A percentile compares a stretch with the other conserved stretches of the same genome.
These are phyloP conservation scores for Hemisphaericaspora xylanilytica DNA, from an alignment of 1,139 yeast species.

Conservation along the genomic window DNA sequence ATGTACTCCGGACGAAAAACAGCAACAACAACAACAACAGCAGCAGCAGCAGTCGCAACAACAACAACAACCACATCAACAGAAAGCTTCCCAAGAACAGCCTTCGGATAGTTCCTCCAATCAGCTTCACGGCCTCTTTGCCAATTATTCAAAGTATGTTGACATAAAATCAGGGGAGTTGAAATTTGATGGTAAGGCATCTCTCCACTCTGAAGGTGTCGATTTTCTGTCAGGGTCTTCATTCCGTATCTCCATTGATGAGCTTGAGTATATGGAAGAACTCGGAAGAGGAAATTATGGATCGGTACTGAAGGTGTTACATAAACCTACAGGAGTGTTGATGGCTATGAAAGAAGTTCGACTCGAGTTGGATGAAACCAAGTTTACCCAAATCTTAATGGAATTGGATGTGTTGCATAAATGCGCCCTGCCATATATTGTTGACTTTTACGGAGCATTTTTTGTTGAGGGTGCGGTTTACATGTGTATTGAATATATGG, in stretches of 20 bases:
- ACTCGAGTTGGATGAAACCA: conserved; percentile 84
- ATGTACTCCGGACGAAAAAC: conserved; percentile 8
- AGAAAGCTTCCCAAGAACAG: conserved; percentile 8
- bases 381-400: conserved; percentile 91
- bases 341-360: conserved; percentile 99
- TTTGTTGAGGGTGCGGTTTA: conserved; percentile 97
- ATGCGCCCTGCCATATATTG: conserved; percentile 86
- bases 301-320: conserved; percentile 86
- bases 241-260: conserved; percentile 82
- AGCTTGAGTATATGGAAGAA: conserved; percentile 79
- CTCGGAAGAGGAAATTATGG: conserved; percentile 96
- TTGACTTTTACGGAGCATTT: conserved; percentile 95
- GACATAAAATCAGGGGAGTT: conserved; percentile 90
- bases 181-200: conserved; percentile 90
- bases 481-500: conserved; percentile 98
- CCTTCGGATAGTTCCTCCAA: conserved; percentile 13
- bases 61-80: conserved; percentile 5
- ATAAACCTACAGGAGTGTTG: conserved; percentile 86
- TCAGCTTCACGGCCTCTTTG: conserved; percentile 59
- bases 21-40: conserved; percentile 3
- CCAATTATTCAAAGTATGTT: conserved; percentile 80
- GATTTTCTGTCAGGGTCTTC: conserved; percentile 87
- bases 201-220: conserved; percentile 86
- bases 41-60: too few species aligned
- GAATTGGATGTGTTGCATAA: conserved; percentile 91